phyloP scores from a whole-genome alignment of 2,329 filamentous ascomycete species.

The Alternaria sp. region DNA sequence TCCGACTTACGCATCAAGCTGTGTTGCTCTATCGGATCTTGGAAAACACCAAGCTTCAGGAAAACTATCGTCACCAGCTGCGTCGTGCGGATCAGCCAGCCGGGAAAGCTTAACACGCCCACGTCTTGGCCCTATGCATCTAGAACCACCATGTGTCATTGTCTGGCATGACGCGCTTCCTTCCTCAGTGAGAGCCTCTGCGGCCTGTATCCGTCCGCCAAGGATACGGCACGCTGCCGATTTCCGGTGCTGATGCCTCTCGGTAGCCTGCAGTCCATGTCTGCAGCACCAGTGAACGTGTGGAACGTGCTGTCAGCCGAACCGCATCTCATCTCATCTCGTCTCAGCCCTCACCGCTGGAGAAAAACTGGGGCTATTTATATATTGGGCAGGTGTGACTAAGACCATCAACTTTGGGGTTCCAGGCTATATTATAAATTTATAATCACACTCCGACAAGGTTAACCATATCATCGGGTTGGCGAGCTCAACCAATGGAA shows the following conservation, averaged over 20 bases:
- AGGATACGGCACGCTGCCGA: neutral
- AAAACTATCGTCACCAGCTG: neutral
- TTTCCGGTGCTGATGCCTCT: neutral
- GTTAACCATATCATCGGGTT: neutral
- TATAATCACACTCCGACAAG: neutral
- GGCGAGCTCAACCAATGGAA: too few relatives aligned
- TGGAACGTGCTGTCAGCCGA: slow-evolving; percentile 8
- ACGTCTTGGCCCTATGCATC: neutral
- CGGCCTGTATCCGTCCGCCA: neutral
- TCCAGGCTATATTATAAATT: neutral
- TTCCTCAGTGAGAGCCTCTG: neutral
- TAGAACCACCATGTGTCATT: slow-evolving; percentile 1
- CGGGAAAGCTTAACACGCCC: slow-evolving; percentile 4
- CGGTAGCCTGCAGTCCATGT: neutral
- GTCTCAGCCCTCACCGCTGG: slow-evolving; percentile 1
- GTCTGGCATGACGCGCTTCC: neutral
- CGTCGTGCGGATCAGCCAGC: slow-evolving; percentile 2
- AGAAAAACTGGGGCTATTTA: neutral
- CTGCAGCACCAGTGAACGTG: neutral
- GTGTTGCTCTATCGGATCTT: neutral
- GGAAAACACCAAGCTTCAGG: slow-evolving; percentile 3
- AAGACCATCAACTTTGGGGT: neutral
- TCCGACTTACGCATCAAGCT: neutral
- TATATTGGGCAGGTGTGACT: neutral
- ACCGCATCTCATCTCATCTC: neutral